Conservation (phyloP, 768 basidiomycete species). For the Trametes punicea region DNA sequence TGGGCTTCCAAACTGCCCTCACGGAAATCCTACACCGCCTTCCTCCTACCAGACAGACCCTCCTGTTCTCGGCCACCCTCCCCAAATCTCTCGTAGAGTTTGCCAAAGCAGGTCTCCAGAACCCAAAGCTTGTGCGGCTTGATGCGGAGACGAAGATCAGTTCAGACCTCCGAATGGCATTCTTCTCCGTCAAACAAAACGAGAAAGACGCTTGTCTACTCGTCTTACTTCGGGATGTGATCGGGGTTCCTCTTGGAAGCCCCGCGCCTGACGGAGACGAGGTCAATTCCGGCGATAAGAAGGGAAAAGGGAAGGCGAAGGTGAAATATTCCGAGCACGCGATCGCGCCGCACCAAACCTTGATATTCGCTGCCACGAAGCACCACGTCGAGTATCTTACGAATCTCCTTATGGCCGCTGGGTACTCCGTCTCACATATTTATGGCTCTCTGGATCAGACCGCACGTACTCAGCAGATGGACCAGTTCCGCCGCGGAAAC, state of each 20-base stretch:
- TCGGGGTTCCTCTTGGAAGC: constrained; percentile 67
- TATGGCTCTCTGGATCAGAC: constrained; percentile 94
- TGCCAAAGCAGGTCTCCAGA: constrained; percentile 92
- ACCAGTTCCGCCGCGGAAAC: constrained; percentile 75
- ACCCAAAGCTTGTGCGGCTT: constrained; percentile 93
- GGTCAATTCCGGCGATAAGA: constrained; percentile 33
- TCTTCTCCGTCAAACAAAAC: constrained; percentile 86
- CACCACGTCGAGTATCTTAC: constrained; percentile 97
- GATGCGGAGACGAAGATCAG: constrained; percentile 97
- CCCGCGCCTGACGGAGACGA: constrained; percentile 29
- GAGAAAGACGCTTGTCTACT: constrained; percentile 95
- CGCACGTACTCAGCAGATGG: constrained; percentile 88
- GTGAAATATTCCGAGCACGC: constrained; percentile 42
- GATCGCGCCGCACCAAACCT: constrained; percentile 82
- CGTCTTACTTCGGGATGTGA: constrained; percentile 79
- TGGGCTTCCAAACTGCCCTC: constrained; percentile 93
- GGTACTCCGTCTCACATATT: constrained; percentile 89
- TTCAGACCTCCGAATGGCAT: constrained; percentile 88
- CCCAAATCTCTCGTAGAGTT: constrained; percentile 96
- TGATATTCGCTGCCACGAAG: constrained; percentile 95
- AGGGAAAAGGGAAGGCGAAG: constrained; percentile 49
- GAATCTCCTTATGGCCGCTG: constrained; percentile 69
- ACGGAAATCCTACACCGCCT: constrained; percentile 90
- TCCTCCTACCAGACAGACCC: constrained; percentile 81
- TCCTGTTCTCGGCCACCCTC: constrained; percentile 94